Percentiles rank a stretch among this genome's conserved stretches.
Conservation (phyloP, 495 filamentous ascomycete species). For the Penicillium riverlandense region DNA sequence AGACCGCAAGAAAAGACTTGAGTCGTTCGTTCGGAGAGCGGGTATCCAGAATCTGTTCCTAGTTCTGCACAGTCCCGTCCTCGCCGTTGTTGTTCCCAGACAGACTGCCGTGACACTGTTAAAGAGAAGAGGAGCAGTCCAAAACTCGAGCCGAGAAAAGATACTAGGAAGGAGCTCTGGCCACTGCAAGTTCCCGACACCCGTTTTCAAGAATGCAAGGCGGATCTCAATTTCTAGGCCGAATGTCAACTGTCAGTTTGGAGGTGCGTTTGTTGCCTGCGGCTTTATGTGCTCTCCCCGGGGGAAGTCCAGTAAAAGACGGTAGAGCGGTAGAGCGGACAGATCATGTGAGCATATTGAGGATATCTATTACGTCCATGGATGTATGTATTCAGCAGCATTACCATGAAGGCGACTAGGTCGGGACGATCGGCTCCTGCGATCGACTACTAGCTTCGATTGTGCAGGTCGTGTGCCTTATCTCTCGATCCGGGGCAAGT, state of each 20-base stretch:
- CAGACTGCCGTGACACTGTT: neutral
- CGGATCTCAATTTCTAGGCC: neutral
- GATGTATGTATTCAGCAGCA: no score
- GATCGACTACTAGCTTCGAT: no score
- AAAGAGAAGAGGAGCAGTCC: no score
- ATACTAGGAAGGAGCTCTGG: neutral
- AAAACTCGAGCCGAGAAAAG: no score
- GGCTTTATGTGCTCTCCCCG: neutral
- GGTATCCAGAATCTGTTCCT: neutral
- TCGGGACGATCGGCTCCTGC: neutral
- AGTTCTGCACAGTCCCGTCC: neutral
- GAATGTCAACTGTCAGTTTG: no score
- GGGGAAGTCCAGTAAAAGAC: neutral
- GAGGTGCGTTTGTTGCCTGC: no score
- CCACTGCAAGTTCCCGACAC: constrained; percentile 4
- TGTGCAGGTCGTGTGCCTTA: no score
- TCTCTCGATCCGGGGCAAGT: neutral
- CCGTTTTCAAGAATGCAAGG: neutral
- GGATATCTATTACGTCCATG: no score
- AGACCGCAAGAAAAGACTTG: no score
- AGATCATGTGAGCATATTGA: neutral
- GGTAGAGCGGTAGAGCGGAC: neutral
- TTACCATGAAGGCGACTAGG: neutral
- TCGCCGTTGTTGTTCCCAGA: no score
- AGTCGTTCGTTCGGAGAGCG: no score